Conservation (phyloP, 192 early-diverging fungal species). For the Podila minutissima region DNA sequence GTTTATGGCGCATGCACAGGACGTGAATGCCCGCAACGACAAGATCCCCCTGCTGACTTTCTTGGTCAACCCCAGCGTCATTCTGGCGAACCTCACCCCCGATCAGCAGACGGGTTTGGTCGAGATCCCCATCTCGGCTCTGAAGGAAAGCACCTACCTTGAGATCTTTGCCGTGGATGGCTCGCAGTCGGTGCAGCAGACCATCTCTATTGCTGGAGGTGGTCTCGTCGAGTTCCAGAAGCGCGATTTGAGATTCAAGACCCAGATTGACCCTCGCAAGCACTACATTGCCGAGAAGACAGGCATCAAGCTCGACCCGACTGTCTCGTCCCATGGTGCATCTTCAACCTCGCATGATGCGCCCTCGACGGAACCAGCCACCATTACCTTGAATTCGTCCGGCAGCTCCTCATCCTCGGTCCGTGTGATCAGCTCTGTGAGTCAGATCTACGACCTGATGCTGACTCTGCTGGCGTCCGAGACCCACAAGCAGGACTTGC, state of each 20-base stretch:
- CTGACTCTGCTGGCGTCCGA: constrained; percentile 19
- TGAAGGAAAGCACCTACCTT: constrained; percentile 33
- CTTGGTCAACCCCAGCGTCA: constrained; percentile 27
- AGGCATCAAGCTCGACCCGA: constrained; percentile 31
- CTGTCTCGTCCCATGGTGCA: too few species aligned
- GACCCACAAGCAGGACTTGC: constrained; percentile 9
- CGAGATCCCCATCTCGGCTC: constrained; percentile 13
- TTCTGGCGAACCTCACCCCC: constrained; percentile 21
- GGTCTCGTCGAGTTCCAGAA: constrained; percentile 11
- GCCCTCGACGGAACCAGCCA: background rate
- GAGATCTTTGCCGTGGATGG: constrained; percentile 32
- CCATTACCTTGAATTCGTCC: constrained; percentile 29
- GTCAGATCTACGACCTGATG: constrained; percentile 48
- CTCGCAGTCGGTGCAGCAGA: constrained; percentile 23
- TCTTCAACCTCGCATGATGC: background rate
- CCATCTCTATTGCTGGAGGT: constrained; percentile 11
- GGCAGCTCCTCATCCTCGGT: constrained; percentile 25
- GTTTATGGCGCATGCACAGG: background rate
- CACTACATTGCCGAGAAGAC: constrained; percentile 46
- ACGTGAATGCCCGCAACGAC: background rate
- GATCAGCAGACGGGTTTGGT: constrained; percentile 18
- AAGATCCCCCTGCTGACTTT: constrained; percentile 24
- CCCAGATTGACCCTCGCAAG: constrained; percentile 20
- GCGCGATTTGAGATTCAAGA: constrained; percentile 42
- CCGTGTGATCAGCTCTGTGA: constrained; percentile 44